Percentiles rank a stretch among this genome's conserved stretches.
Evolutionary conservation across 306 rosid genomes (phyloP).

Genomic region (Prosopis cineraria): DNA sequence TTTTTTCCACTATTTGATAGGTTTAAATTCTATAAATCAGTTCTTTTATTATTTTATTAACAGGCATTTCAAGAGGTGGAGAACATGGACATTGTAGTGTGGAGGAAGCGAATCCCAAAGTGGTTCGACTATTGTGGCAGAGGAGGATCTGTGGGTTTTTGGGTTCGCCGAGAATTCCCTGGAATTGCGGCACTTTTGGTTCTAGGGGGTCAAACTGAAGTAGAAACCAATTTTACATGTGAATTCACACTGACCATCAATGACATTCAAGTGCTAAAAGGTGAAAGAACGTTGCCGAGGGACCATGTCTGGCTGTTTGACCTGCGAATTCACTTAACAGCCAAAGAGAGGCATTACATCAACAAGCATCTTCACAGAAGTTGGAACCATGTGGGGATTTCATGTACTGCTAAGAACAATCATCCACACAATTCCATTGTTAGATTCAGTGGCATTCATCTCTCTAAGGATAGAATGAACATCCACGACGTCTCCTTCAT

Average conservation of each 20-base stretch:
- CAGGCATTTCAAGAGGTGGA: conserved; percentile 39
- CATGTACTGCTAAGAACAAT: conserved; percentile 9
- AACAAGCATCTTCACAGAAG: conserved; percentile 24
- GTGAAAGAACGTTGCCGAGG: conserved; percentile 15
- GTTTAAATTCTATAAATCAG: too few relatives aligned
- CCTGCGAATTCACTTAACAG: too few relatives aligned
- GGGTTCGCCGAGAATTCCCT: conserved; percentile 36
- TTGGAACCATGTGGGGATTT: conserved; percentile 38
- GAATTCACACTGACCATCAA: conserved; percentile 27
- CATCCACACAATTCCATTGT: conserved; percentile 6
- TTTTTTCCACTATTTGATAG: too few relatives aligned
- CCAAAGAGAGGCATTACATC: not conserved
- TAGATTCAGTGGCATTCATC: conserved; percentile 35
- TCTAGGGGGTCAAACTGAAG: conserved; percentile 27
- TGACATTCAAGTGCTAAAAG: conserved; percentile 24
- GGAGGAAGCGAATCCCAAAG: conserved; percentile 18
- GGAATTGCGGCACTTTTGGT: conserved; percentile 26
- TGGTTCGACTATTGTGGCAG: conserved; percentile 39
- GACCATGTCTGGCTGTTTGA: conserved; percentile 36
- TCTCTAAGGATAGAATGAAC: conserved; percentile 35
- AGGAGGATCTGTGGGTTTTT: conserved; percentile 28
- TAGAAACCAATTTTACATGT: not conserved
- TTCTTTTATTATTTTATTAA: too few relatives aligned
- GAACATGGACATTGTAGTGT: conserved; percentile 36
- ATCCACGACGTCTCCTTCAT: conserved; percentile 30